Conservation (phyloP, 768 basidiomycete genomes). For the Coprinopsis sp. region DNA sequence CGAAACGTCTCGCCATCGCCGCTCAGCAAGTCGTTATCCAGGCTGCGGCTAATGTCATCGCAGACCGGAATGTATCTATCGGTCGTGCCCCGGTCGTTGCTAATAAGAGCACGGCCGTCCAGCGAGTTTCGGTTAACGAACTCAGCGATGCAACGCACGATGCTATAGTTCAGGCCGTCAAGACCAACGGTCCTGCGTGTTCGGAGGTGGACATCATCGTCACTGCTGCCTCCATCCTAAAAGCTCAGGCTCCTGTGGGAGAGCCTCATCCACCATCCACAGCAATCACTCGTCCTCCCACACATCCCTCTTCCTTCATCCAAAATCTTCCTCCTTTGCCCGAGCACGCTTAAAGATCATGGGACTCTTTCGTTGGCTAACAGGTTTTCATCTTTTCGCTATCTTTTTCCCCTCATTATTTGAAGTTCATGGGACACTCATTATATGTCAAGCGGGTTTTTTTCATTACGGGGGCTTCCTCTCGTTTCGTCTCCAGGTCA, state of each 20-base stretch:
- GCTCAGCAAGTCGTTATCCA: conserved; percentile 80
- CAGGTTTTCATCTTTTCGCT: conserved; percentile 12
- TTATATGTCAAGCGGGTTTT: not conserved
- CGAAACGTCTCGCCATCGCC: conserved; percentile 63
- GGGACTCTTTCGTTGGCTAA: not conserved
- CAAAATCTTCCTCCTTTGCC: conserved; percentile 35
- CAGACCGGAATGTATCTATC: conserved; percentile 40
- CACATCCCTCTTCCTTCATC: conserved; percentile 14
- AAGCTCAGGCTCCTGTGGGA: conserved; percentile 32
- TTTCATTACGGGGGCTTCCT: not conserved
- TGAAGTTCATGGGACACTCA: conserved; percentile 17
- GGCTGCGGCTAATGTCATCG: conserved; percentile 66
- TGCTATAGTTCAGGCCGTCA: conserved; percentile 80
- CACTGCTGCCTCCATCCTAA: conserved; percentile 54
- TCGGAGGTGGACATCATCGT: conserved; percentile 81
- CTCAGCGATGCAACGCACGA: conserved; percentile 50
- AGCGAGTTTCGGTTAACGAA: conserved; percentile 47
- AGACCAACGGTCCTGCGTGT: conserved; percentile 64
- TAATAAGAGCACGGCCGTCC: conserved; percentile 38
- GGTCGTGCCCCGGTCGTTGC: conserved; percentile 34
- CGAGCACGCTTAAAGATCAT: conserved; percentile 38
- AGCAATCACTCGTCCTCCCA: conserved; percentile 8
- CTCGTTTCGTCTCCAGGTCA: not conserved
- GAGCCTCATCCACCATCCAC: conserved; percentile 21
- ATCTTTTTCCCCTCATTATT: conserved; percentile 11